Evolutionary conservation across 768 basidiomycete genomes (phyloP), one percentile per base, ranked within the genome.

Genomic region (Macrolepiota fuliginosa): DNA sequence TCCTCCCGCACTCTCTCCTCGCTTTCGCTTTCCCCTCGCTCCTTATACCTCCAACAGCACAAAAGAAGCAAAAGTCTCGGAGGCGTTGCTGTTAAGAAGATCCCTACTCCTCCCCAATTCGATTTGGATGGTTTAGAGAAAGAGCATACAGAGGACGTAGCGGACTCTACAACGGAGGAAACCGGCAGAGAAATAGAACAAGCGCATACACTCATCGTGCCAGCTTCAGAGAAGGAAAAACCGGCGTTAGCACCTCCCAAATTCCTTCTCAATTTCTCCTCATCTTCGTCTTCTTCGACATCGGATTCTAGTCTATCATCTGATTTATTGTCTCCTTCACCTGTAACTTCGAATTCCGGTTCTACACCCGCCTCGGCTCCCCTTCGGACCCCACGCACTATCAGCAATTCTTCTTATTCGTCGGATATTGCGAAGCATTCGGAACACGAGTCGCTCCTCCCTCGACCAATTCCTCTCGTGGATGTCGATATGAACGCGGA

Each of bases 11-110:
- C 56, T 2, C 39, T 61, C 19, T 61, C 59, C 10, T 61, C 59
- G 5, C 51, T 61, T 46, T 61, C 59, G 3, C 59, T 61, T 24
- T 61, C 59, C 17, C 59, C 59, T 25, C 59, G 59, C 42, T 54
- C 52, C 25, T 35, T 54, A 37, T 40, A 29, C 11, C 9, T 40
- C 13, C 49, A 52, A 25, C 59, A 61, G 29, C 51, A 52, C 27
- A 45, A 37, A 4, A 45, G 52, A 40, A 61, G 42, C n/a, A 61
- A 54, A 37, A 54, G 59, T 32, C 59, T 61, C 24, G 59, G 59
- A 15, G 59, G 59, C 6, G 59, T 54, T 32, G 27, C 52, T 36
- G 59, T 61, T 5, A 61, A 61, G 59, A 61, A 42, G 52, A 54
- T 61, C 25, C 45, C 59, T 45, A 51, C 51, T 12, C 59, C 51